Percentiles rank a stretch among this genome's conserved stretches.
Conservation (phyloP, 2,329 filamentous ascomycete species). For the Thelonectria blattea region DNA sequence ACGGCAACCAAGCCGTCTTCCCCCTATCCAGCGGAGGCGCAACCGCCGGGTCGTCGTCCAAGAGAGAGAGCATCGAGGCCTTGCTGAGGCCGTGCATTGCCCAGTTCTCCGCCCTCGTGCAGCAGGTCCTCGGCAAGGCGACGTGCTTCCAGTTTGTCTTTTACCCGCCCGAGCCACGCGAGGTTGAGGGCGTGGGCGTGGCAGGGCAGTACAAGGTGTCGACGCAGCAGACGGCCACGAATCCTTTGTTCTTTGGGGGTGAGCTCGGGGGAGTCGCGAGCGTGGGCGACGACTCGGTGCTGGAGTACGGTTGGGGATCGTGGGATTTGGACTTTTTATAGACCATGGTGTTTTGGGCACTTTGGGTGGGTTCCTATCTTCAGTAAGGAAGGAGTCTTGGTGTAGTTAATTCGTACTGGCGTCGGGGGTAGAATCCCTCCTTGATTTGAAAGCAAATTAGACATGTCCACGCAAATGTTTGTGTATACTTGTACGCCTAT, state of each 20-base stretch:
- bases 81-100: constrained; percentile 29
- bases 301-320: constrained; percentile 36
- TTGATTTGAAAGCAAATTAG: no score
- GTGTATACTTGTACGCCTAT: no score
- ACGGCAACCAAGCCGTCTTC: constrained; percentile 26
- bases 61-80: constrained; percentile 28
- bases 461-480: no score
- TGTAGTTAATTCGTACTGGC: background rate
- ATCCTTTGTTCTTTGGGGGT: constrained; percentile 31
- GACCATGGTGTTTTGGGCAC: background rate
- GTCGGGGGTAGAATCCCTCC: no score
- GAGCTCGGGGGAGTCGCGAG: constrained; percentile 21
- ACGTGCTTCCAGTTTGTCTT: constrained; percentile 39
- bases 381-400: background rate
- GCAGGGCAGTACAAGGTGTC: constrained; percentile 14
- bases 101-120: constrained; percentile 38
- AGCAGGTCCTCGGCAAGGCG: constrained; percentile 43
- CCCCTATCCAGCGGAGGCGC: background rate
- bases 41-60: background rate
- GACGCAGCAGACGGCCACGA: constrained; percentile 27
- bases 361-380: background rate
- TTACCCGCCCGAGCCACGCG: constrained; percentile 29
- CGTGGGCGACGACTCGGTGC: constrained; percentile 28
- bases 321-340: constrained; percentile 39
- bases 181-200: constrained; percentile 15